Conservation (phyloP, 1,284 basidiomycete species). For the Apiotrichum domesticum region DNA sequence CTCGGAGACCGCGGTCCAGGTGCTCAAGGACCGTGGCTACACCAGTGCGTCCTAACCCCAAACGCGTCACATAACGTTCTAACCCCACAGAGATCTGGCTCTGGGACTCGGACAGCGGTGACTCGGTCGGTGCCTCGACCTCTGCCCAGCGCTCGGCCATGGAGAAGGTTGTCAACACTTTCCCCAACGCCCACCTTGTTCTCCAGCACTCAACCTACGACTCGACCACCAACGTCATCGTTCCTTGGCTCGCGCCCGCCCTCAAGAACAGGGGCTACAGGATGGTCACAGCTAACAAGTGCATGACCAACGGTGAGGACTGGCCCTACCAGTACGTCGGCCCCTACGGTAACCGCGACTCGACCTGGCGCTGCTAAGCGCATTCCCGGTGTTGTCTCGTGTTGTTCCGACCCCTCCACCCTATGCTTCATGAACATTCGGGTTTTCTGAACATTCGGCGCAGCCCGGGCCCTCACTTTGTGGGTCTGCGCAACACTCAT, state of each 20-base stretch:
- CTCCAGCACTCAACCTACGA: constrained; percentile 34
- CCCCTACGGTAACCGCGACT: constrained; percentile 31
- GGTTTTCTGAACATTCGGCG: too few species aligned
- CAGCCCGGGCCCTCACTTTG: too few species aligned
- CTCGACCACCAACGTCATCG: constrained; percentile 27
- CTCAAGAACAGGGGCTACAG: constrained; percentile 38
- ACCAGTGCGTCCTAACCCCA: constrained; percentile 26
- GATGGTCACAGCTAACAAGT: constrained; percentile 43
- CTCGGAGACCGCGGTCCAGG: constrained; percentile 52
- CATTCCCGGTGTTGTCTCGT: too few species aligned
- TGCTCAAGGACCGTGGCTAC: constrained; percentile 48
- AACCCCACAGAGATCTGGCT: constrained; percentile 36
- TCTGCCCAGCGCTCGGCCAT: constrained; percentile 25
- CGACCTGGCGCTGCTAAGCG: constrained; percentile 36
- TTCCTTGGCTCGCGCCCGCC: constrained; percentile 31
- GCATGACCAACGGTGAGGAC: constrained; percentile 38
- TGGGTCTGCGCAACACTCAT: too few species aligned
- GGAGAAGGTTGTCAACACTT: constrained; percentile 25
- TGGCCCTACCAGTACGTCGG: constrained; percentile 42
- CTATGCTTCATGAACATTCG: too few species aligned
- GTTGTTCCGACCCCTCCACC: too few species aligned
- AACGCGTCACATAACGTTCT: too few species aligned
- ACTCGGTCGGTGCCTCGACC: constrained; percentile 32
- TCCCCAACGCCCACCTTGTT: constrained; percentile 34
- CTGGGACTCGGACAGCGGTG: constrained; percentile 41